Percentiles rank a stretch among this genome's conserved stretches.
Conservation (phyloP, 1,284 basidiomycete genomes). For the Irpex lacteus region DNA sequence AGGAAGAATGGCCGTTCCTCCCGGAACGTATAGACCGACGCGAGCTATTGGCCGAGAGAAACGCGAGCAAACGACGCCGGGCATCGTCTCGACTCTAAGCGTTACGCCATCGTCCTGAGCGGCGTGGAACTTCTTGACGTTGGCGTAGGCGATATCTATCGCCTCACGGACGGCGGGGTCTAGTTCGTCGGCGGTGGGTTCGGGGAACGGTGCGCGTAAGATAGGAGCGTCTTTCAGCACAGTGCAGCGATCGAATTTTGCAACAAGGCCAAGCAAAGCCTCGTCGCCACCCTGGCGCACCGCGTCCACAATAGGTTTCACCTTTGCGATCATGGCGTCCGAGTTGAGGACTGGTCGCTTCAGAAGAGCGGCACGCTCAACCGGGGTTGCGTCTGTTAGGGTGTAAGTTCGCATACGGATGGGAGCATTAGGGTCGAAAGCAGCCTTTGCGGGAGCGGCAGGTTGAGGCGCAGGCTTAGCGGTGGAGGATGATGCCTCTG, state of each 20-base stretch:
- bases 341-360: constrained; percentile 91
- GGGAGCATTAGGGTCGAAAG: constrained; percentile 34
- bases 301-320: constrained; percentile 91
- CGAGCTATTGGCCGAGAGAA: constrained; percentile 93
- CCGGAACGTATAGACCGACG: constrained; percentile 97
- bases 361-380: constrained; percentile 71
- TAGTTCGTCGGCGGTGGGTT: constrained; percentile 49
- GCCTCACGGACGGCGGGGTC: constrained; percentile 70
- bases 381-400: constrained; percentile 49
- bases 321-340: constrained; percentile 92
- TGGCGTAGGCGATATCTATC: constrained; percentile 91
- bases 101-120: constrained; percentile 75
- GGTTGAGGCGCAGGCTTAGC: constrained; percentile 21
- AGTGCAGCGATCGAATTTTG: constrained; percentile 85
- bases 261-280: constrained; percentile 87
- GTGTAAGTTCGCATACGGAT: constrained; percentile 80
- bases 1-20: constrained; percentile 94
- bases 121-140: constrained; percentile 89
- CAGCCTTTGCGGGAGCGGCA: constrained; percentile 25
- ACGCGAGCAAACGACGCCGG: constrained; percentile 92
- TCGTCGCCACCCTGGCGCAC: constrained; percentile 85
- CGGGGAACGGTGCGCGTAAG: constrained; percentile 63
- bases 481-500: constrained; percentile 29
- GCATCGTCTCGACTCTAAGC: constrained; percentile 94
- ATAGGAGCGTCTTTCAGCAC: constrained; percentile 61